phyloP scores from a whole-genome alignment of 176 grass and related monocot genomes.

The Eleusine indica region DNA sequence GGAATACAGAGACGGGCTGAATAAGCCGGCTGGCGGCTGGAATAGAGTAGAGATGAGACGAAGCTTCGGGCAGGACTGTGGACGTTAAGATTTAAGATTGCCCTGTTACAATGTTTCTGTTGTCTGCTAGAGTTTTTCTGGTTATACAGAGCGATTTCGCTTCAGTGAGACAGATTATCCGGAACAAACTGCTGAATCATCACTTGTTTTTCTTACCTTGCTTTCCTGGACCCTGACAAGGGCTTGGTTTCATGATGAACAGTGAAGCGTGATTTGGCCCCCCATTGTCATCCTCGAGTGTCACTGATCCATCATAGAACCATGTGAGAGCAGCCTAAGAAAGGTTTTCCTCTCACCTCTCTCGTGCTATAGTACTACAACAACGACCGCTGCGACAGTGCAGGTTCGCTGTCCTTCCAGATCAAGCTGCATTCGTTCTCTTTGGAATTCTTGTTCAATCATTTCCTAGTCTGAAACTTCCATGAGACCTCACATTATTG shows the following conservation, averaged over 20 bases:
- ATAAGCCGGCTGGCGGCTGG: too few species aligned
- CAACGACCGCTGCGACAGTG: constrained; percentile 4
- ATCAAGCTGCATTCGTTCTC: background rate
- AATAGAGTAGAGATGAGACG: too few species aligned
- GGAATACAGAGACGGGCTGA: too few species aligned
- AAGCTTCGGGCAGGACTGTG: too few species aligned
- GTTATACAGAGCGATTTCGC: background rate
- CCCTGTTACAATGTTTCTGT: background rate
- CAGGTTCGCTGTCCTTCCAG: background rate
- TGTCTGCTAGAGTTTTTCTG: background rate
- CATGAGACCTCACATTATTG: background rate
- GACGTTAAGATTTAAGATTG: too few species aligned
- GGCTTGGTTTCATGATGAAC: constrained; percentile 6
- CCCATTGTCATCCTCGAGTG: background rate
- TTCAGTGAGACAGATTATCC: too few species aligned
- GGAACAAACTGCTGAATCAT: background rate
- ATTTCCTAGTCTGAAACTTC: background rate
- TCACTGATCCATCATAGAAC: background rate
- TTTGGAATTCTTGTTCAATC: background rate
- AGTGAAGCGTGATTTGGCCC: background rate
- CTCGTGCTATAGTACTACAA: background rate
- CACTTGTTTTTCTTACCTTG: background rate
- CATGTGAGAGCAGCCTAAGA: background rate
- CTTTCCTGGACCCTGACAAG: background rate
- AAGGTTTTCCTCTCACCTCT: background rate